Conservation (phyloP, 192 early-diverging fungal species). For the Coemansia sp. region DNA sequence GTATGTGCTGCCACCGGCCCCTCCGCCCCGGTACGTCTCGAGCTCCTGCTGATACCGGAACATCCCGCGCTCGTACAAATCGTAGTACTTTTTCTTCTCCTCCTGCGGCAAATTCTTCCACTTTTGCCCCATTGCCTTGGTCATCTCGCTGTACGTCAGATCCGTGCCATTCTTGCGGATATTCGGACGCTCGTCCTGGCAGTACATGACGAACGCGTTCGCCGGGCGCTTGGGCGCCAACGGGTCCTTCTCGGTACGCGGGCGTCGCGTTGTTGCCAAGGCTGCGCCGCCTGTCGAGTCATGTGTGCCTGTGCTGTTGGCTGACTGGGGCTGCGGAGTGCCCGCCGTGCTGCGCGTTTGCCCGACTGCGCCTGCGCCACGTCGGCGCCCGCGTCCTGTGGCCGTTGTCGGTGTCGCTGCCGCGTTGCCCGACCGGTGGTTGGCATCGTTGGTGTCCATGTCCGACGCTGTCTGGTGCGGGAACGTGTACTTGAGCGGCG, state of each 20-base stretch:
- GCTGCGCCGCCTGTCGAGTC: not conserved
- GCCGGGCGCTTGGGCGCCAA: constrained; percentile 50
- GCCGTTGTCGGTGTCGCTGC: constrained; percentile 7
- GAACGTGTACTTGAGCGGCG: constrained; percentile 42
- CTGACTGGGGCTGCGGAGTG: constrained; percentile 29
- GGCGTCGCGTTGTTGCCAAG: constrained; percentile 7
- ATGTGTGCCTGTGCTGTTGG: constrained; percentile 10
- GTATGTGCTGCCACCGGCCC: not conserved
- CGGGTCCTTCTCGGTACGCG: constrained; percentile 46
- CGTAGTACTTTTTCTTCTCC: constrained; percentile 47
- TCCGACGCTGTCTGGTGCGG: constrained; percentile 29
- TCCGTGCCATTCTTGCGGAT: constrained; percentile 40
- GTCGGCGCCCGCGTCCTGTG: constrained; percentile 8
- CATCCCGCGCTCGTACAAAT: constrained; percentile 51
- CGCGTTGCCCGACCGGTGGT: not conserved
- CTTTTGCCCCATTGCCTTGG: constrained; percentile 46
- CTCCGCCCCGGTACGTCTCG: constrained; percentile 29
- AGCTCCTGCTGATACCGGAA: constrained; percentile 48
- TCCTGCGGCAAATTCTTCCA: constrained; percentile 44
- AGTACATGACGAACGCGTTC: constrained; percentile 53
- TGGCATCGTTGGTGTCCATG: constrained; percentile 15
- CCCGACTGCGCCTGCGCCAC: constrained; percentile 8
- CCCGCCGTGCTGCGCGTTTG: constrained; percentile 11
- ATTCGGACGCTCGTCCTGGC: constrained; percentile 47
- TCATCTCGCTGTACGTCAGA: constrained; percentile 46